Conservation (phyloP, 805 yeast genomes). For the Saccharomycopsis sp. region DNA sequence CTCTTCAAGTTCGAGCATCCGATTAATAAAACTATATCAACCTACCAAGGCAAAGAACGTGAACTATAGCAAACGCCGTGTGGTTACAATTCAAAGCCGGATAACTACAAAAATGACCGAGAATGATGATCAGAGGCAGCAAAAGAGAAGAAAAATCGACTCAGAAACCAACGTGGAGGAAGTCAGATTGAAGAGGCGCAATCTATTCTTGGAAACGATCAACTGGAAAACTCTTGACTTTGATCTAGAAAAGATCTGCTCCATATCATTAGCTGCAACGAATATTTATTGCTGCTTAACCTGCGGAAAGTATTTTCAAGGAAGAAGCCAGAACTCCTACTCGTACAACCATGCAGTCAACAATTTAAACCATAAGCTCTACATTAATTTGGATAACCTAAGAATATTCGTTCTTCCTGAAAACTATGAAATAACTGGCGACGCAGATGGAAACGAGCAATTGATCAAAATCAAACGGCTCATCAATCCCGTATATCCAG, state of each 20-base stretch:
- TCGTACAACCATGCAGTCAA: conserved; percentile 64
- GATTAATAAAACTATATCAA: too few relatives aligned
- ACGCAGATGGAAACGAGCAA: conserved; percentile 26
- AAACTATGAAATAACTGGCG: conserved; percentile 34
- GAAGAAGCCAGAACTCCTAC: conserved; percentile 55
- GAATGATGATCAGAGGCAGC: conserved; percentile 1
- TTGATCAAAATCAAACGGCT: conserved; percentile 47
- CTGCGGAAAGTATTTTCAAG: conserved; percentile 71
- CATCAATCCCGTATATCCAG: conserved; percentile 43
- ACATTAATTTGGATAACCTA: conserved; percentile 44
- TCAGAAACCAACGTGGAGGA: not conserved
- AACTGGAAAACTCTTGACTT: conserved; percentile 43
- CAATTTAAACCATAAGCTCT: conserved; percentile 53
- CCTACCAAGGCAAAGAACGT: too few relatives aligned
- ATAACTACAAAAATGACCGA: not conserved
- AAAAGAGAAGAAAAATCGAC: not conserved
- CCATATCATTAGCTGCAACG: conserved; percentile 49
- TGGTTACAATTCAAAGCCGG: too few relatives aligned
- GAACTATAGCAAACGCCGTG: too few relatives aligned
- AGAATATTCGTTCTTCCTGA: conserved; percentile 61
- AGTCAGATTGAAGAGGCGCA: not conserved
- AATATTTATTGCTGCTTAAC: conserved; percentile 67
- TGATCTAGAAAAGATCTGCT: conserved; percentile 63
- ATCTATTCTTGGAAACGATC: conserved; percentile 26
- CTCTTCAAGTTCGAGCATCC: too few relatives aligned